These are phyloP conservation scores for Calonectria hawksworthii DNA, from an alignment of 2,329 filamentous ascomycete genomes.

Conservation along the genomic window DNA sequence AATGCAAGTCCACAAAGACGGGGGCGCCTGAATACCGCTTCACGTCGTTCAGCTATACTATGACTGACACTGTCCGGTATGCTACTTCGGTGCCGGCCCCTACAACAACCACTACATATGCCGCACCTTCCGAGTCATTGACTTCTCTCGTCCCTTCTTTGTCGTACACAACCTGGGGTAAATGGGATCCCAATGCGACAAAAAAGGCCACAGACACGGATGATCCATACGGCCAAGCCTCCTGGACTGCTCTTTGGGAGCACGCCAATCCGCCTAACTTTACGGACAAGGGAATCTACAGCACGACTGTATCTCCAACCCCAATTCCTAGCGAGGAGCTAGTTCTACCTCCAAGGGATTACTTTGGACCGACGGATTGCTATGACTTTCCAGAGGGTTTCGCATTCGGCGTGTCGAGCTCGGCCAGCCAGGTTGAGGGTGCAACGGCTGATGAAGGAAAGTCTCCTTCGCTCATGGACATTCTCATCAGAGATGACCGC, in stretches of 20 bases:
- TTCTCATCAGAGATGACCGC: constrained; percentile 47
- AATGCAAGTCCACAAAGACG: constrained; percentile 40
- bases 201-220: constrained; percentile 45
- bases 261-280: constrained; percentile 52
- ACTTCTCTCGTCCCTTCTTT: constrained; percentile 43
- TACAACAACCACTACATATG: constrained; percentile 49
- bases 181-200: constrained; percentile 50
- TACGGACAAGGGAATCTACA: constrained; percentile 48
- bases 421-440: constrained; percentile 62
- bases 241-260: constrained; percentile 52
- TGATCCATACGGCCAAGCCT: constrained; percentile 48
- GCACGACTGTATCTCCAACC: constrained; percentile 68
- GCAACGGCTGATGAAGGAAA: constrained; percentile 60
- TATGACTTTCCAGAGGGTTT: constrained; percentile 65
- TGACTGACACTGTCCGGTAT: constrained; percentile 50
- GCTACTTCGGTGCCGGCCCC: constrained; percentile 49
- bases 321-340: constrained; percentile 68
- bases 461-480: constrained; percentile 59
- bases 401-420: constrained; percentile 62
- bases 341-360: constrained; percentile 66
- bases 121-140: constrained; percentile 45
- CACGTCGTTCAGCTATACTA: constrained; percentile 48
- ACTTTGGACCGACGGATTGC: constrained; percentile 63
- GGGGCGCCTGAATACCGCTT: constrained; percentile 45
- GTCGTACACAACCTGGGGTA: constrained; percentile 52